Percentiles rank a stretch among this genome's conserved stretches.
phyloP scores from a whole-genome alignment of 495 filamentous ascomycete species.

The Glutinoglossum americanum region DNA sequence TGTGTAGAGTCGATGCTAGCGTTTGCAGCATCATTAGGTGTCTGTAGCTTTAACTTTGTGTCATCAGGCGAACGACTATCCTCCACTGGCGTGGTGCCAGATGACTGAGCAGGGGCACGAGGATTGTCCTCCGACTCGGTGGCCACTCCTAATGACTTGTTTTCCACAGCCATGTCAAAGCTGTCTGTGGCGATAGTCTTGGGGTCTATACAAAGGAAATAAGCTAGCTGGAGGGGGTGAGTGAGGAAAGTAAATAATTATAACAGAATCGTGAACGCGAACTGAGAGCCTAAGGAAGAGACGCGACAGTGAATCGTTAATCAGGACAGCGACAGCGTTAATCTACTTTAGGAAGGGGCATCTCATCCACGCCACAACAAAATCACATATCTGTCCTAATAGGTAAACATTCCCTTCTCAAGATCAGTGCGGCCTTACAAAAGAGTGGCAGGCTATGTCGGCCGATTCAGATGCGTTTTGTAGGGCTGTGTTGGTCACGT shows the following conservation, averaged over 20 bases:
- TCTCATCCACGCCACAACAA: too few species aligned
- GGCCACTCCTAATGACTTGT: neutral
- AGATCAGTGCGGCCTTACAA: too few species aligned
- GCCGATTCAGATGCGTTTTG: too few species aligned
- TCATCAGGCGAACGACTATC: neutral
- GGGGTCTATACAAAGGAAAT: neutral
- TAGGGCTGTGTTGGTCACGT: too few species aligned
- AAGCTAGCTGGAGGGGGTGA: neutral
- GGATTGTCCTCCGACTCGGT: neutral
- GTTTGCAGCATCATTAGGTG: neutral
- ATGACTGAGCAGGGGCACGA: neutral
- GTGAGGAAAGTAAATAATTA: neutral
- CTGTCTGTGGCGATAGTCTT: neutral
- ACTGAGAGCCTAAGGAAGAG: neutral
- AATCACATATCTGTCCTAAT: too few species aligned
- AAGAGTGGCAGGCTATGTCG: too few species aligned
- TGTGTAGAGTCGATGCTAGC: neutral
- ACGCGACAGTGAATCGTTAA: neutral
- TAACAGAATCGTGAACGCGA: neutral
- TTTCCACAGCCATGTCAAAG: neutral
- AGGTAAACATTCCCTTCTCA: too few species aligned
- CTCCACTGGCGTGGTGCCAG: neutral
- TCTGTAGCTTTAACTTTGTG: neutral
- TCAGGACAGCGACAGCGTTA: neutral
- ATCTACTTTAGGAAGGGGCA: neutral